These are phyloP conservation scores for Saccharum hybrid DNA, from an alignment of 202 grass and related monocot species.

Conservation along the genomic window DNA sequence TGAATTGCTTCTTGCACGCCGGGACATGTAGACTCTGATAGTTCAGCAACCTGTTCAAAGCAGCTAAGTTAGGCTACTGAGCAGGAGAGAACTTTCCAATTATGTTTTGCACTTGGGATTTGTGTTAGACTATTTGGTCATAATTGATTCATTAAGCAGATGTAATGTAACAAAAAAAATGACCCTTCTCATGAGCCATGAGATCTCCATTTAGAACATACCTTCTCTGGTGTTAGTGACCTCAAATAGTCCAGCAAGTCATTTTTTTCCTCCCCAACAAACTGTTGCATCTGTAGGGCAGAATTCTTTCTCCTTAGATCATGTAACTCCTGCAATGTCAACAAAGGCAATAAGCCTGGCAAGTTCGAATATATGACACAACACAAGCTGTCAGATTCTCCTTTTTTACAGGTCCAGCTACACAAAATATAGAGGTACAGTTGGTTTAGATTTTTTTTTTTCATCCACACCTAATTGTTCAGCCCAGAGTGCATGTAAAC, in stretches of 20 bases:
- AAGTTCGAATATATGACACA: neutral
- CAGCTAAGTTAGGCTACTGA: conserved; percentile 25
- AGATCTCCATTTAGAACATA: conserved; percentile 23
- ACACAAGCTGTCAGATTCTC: neutral
- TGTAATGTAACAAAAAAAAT: neutral
- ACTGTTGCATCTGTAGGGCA: conserved; percentile 91
- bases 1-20: conserved; percentile 85
- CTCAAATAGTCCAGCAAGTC: conserved; percentile 96
- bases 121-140: neutral
- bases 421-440: conserved; percentile 1
- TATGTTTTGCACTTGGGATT: neutral
- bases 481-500: neutral
- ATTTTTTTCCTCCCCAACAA: conserved; percentile 96
- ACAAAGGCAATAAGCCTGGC: conserved; percentile 29
- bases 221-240: conserved; percentile 94
- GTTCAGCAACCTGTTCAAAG: conserved; percentile 80
- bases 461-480: neutral
- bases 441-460: neutral
- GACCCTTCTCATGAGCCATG: neutral
- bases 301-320: conserved; percentile 87
- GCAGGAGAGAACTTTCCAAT: conserved; percentile 4
- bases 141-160: conserved; percentile 1
- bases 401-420: neutral
- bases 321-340: conserved; percentile 67
- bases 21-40: conserved; percentile 81